These are phyloP conservation scores for Leucosporidium scottii DNA, from an alignment of 768 basidiomycete genomes.

Conservation along the genomic window DNA sequence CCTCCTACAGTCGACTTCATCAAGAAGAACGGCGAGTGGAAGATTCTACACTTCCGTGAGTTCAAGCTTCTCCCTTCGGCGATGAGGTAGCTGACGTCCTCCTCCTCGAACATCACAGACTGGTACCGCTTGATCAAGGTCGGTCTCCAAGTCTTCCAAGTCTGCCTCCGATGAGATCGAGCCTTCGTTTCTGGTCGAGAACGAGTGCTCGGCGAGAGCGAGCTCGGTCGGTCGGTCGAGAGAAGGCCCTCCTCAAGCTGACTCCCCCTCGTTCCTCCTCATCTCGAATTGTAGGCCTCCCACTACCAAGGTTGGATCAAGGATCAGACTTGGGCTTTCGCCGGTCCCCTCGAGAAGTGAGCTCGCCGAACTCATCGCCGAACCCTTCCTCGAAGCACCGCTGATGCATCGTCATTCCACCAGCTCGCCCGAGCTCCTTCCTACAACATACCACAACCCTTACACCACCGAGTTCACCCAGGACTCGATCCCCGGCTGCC, in stretches of 20 bases:
- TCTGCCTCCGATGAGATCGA: too few relatives aligned
- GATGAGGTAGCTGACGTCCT: too few relatives aligned
- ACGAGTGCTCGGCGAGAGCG: too few relatives aligned
- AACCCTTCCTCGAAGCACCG: not conserved
- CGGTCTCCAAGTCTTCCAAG: not conserved
- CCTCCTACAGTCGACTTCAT: not conserved
- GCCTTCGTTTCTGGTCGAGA: too few relatives aligned
- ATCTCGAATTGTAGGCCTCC: not conserved
- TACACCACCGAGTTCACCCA: not conserved
- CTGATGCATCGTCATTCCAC: not conserved
- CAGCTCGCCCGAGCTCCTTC: not conserved
- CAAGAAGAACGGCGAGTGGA: not conserved
- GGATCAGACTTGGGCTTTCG: not conserved
- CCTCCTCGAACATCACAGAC: not conserved
- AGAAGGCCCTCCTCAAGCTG: too few relatives aligned
- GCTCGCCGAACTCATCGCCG: not conserved
- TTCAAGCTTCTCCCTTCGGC: too few relatives aligned
- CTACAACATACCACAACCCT: not conserved
- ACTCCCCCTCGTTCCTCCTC: not conserved
- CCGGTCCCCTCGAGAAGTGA: not conserved
- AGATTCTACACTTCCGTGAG: not conserved
- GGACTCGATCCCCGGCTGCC: not conserved
- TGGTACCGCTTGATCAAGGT: not conserved
- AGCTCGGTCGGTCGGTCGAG: too few relatives aligned
- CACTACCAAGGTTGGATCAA: not conserved